phyloP scores from a whole-genome alignment of 2,329 filamentous ascomycete species.

The Aspergillus quadricinctus region DNA sequence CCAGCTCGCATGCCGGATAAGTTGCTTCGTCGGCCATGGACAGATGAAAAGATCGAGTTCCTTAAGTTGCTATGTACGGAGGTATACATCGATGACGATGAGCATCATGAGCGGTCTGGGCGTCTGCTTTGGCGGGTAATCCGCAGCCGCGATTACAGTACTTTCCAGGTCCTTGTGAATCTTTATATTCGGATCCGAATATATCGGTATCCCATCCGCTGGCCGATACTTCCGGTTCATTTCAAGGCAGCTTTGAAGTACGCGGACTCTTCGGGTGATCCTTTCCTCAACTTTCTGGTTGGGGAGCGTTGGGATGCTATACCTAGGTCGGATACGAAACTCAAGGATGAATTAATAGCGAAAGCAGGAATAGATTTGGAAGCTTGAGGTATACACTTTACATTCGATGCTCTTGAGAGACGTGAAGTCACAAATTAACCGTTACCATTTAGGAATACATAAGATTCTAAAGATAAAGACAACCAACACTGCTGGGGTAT shows the following conservation, averaged over 20 bases:
- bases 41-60: slow-evolving; percentile 34
- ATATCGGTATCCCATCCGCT: slow-evolving; percentile 29
- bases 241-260: slow-evolving; percentile 28
- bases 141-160: slow-evolving; percentile 28
- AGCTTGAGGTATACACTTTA: neutral
- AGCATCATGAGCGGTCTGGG: slow-evolving; percentile 24
- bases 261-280: slow-evolving; percentile 27
- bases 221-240: slow-evolving; percentile 31
- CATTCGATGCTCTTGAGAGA: neutral
- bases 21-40: slow-evolving; percentile 37
- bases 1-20: slow-evolving; percentile 37
- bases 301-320: slow-evolving; percentile 30
- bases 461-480: neutral
- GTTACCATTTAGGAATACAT: neutral
- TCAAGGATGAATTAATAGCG: slow-evolving; percentile 22
- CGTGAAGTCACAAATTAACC: neutral
- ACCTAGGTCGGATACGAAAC: slow-evolving; percentile 14
- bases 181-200: slow-evolving; percentile 28
- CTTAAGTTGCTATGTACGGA: slow-evolving; percentile 33
- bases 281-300: slow-evolving; percentile 31
- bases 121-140: slow-evolving; percentile 32
- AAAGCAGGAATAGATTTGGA: slow-evolving; percentile 5
- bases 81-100: slow-evolving; percentile 37
- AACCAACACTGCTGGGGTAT: neutral
- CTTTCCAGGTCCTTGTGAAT: slow-evolving; percentile 28